A percentile compares a stretch with the other conserved stretches of the same genome.
phyloP scores from a whole-genome alignment of 768 basidiomycete species.

The Chalciporus chontae region DNA sequence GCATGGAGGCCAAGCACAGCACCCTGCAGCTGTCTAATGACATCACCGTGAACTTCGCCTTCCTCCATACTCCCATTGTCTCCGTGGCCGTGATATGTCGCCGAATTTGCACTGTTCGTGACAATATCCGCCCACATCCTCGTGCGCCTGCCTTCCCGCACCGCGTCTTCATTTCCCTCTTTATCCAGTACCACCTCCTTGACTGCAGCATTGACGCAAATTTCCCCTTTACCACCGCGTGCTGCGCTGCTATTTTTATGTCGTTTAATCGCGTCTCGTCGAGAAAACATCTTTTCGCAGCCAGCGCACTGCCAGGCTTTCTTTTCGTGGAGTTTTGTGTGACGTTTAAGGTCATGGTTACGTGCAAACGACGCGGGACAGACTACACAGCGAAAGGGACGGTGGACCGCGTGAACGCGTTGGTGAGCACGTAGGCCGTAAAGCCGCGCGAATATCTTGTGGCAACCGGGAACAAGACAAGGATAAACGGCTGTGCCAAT shows the following conservation, averaged over 20 bases:
- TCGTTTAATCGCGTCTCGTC: slow-evolving; percentile 76
- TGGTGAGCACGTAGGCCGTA: slow-evolving; percentile 71
- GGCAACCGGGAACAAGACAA: slow-evolving; percentile 62
- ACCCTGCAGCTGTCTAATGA: slow-evolving; percentile 48
- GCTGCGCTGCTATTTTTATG: slow-evolving; percentile 62
- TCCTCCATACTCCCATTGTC: slow-evolving; percentile 45
- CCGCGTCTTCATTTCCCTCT: slow-evolving; percentile 33
- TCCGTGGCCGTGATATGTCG: slow-evolving; percentile 10
- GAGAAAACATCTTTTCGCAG: slow-evolving; percentile 70
- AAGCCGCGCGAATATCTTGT: slow-evolving; percentile 66
- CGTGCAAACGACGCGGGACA: slow-evolving; percentile 78
- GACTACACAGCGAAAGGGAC: slow-evolving; percentile 58
- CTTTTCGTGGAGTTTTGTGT: slow-evolving; percentile 65
- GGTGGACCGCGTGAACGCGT: slow-evolving; percentile 58
- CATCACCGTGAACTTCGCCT: slow-evolving; percentile 52
- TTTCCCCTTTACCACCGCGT: slow-evolving; percentile 47
- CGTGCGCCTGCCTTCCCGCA: slow-evolving; percentile 57
- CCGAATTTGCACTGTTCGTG: slow-evolving; percentile 29
- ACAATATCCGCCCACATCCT: slow-evolving; percentile 64
- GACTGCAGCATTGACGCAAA: slow-evolving; percentile 56
- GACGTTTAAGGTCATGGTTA: slow-evolving; percentile 80
- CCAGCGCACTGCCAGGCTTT: slow-evolving; percentile 73
- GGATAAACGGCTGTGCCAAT: slow-evolving; percentile 80
- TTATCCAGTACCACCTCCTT: slow-evolving; percentile 53
- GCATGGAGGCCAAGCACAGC: slow-evolving; percentile 53